Evolutionary conservation across 306 rosid genomes (phyloP).

Genomic region (Quercus cerris): DNA sequence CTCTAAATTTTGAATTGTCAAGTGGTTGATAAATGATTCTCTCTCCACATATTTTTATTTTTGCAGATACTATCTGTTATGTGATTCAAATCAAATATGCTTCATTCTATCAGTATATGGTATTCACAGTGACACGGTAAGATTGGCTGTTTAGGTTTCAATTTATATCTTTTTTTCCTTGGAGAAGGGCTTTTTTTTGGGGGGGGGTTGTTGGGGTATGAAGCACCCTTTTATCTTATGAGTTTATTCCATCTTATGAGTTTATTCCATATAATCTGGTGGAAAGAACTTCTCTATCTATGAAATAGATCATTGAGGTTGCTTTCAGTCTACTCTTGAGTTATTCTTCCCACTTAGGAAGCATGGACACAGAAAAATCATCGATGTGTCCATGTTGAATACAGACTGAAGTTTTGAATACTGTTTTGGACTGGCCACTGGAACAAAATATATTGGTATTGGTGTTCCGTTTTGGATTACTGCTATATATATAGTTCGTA

Average conservation of each 20-base stretch:
- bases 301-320: too few species aligned
- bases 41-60: not conserved
- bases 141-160: conserved; percentile 24
- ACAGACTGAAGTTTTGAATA: too few species aligned
- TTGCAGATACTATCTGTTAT: conserved; percentile 82
- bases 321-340: too few species aligned
- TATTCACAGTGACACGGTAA: conserved; percentile 68
- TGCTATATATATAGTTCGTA: too few species aligned
- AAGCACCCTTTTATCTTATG: not conserved
- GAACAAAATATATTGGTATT: too few species aligned
- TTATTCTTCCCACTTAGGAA: too few species aligned
- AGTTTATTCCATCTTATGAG: too few species aligned
- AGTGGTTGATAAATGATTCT: not conserved
- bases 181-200: not conserved
- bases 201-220: not conserved
- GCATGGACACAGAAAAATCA: too few species aligned
- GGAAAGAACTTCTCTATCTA: not conserved
- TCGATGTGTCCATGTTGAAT: too few species aligned
- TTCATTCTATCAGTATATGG: conserved; percentile 80
- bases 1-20: not conserved
- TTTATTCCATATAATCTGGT: not conserved
- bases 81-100: conserved; percentile 72
- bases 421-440: too few species aligned
- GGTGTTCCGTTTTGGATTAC: too few species aligned
- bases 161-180: not conserved